Conservation (phyloP, 2,329 filamentous ascomycete species). For the Talaromyces sp. region DNA sequence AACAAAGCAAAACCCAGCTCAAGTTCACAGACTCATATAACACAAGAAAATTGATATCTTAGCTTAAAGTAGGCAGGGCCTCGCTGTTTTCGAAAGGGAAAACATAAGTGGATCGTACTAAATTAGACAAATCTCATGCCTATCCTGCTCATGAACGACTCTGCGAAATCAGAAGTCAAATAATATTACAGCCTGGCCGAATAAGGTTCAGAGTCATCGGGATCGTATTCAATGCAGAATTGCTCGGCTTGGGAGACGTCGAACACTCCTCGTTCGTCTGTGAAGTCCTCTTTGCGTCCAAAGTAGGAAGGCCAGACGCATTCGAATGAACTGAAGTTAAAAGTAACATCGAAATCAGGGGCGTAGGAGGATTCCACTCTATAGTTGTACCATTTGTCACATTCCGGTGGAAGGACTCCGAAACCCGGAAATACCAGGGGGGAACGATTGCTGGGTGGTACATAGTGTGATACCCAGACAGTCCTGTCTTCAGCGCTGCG, state of each 20-base stretch:
- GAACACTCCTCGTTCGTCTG: conserved; percentile 9
- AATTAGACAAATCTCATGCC: not conserved
- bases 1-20: not conserved
- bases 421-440: not conserved
- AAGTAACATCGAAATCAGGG: not conserved
- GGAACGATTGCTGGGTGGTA: not conserved
- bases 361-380: conserved; percentile 6
- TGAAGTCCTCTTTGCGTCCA: conserved; percentile 14
- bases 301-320: conserved; percentile 1
- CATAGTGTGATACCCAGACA: not conserved
- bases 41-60: not conserved
- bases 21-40: not conserved
- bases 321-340: not conserved
- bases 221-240: not conserved
- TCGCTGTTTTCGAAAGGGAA: not conserved
- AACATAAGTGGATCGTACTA: not conserved
- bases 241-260: not conserved
- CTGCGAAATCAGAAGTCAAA: not conserved
- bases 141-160: not conserved
- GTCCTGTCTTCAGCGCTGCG: conserved; percentile 11
- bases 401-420: conserved; percentile 5
- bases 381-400: conserved; percentile 4
- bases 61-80: not conserved
- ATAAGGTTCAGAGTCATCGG: not conserved
- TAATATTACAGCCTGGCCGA: not conserved